Evolutionary conservation across 2,329 filamentous ascomycete species (phyloP).

Genomic region (Alternaria solani): DNA sequence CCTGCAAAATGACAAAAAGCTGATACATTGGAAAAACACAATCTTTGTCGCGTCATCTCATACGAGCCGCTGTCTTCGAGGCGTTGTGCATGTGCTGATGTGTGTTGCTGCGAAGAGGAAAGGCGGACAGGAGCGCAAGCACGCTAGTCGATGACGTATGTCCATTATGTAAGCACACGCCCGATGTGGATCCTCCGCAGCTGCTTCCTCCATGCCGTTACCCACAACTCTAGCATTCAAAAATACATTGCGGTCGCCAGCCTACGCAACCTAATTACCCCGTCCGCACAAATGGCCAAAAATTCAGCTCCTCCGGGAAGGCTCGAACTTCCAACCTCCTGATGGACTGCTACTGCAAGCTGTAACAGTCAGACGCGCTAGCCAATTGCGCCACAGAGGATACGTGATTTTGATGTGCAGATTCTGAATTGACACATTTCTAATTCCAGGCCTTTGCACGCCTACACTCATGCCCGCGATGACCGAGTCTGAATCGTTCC

Average conservation of each 20-base stretch:
- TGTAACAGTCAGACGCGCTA: conserved; percentile 69
- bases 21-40: not conserved
- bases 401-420: conserved; percentile 10
- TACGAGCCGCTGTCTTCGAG: not conserved
- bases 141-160: not conserved
- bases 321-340: conserved; percentile 47
- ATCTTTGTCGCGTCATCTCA: not conserved
- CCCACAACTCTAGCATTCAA: conserved; percentile 1
- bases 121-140: not conserved
- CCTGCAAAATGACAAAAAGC: not conserved
- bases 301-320: conserved; percentile 39
- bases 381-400: conserved; percentile 60
- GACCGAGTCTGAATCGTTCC: not conserved
- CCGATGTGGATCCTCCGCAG: not conserved
- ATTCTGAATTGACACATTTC: not conserved
- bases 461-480: not conserved
- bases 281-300: not conserved
- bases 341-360: conserved; percentile 26
- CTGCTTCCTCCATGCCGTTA: not conserved
- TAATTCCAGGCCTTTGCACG: not conserved
- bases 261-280: not conserved
- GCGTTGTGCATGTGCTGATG: not conserved
- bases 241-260: not conserved
- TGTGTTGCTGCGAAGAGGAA: not conserved
- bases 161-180: not conserved